Percentiles rank a stretch among this genome's conserved stretches.
These are phyloP conservation scores for Tetradesmus obliquus DNA, from an alignment of 139 green algal genomes.

Conservation along the genomic window DNA sequence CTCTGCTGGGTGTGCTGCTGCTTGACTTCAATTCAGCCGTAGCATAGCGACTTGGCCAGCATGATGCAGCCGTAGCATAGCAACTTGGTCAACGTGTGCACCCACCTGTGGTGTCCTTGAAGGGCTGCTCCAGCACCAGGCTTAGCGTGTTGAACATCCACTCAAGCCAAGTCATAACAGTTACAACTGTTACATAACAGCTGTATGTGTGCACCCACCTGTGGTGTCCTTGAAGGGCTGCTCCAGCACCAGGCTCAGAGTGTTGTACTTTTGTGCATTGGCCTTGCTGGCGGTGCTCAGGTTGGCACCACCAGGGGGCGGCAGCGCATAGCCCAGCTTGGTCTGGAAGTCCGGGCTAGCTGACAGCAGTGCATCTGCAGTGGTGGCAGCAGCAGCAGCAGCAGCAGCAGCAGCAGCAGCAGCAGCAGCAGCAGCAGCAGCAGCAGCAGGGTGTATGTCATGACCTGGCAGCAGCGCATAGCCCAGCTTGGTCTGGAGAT, in stretches of 20 bases:
- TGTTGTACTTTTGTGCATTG: conserved; percentile 41
- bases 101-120: conserved; percentile 10
- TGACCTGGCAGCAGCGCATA: conserved; percentile 29
- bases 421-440: neutral
- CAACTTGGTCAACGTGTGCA: too few species aligned
- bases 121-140: neutral
- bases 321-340: conserved; percentile 33
- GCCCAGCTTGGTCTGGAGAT: conserved; percentile 34
- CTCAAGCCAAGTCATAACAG: too few species aligned
- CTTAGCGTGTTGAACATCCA: neutral
- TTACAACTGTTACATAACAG: neutral
- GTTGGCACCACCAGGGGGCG: conserved; percentile 7
- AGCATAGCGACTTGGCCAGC: too few species aligned
- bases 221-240: conserved; percentile 36
- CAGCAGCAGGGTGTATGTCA: too few species aligned
- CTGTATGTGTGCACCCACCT: neutral
- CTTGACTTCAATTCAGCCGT: too few species aligned
- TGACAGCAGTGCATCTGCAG: conserved; percentile 7
- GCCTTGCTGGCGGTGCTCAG: conserved; percentile 29
- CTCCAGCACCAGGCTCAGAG: conserved; percentile 43
- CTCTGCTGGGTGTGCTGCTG: too few species aligned
- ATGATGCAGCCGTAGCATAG: too few species aligned
- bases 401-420: neutral
- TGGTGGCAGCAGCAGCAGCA: neutral
- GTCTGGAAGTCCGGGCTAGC: conserved; percentile 29